Base-by-base conservation (phyloP, 768 basidiomycete genomes). In the Hygrocybe coccinea region DNA sequence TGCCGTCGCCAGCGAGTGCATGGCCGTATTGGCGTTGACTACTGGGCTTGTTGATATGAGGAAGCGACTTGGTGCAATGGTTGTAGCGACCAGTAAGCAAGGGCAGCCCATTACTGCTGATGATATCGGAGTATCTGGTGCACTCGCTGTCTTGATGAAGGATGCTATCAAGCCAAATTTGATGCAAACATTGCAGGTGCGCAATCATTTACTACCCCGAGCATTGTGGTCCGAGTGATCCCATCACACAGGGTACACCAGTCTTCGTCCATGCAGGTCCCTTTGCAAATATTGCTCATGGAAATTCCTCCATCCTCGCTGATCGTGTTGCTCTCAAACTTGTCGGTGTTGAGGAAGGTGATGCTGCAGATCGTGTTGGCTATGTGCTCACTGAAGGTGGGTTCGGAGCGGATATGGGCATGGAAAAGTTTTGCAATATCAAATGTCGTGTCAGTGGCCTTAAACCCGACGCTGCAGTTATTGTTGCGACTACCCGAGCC, bases 341-440 rank as follows among this genome's bases (percentile, higher is more conserved):
- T 22, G 95, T 93, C 15, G 95, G 95, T 56, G 89, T 88, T 14
- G 97, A 98, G 69, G 82, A 89, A 60, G 95, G 95, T 54, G 95
- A 97, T 64, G 74, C 83, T 1, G 60, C 86, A 5, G 85, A 86
- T 52, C 85, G 86, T 47, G 83, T 87, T 44, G 95, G 95, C 38
- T 99, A 97, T 64, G 95, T 98, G 56, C 83, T 99, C 62, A 99
- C 95, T 25, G 95, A 99, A 74, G 95, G 93, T 65, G 95, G 95
- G 43, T 99, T 98, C 72, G 95, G 95, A 55, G 95, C 95, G 19
- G 95, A 99, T 69, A 99, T 98, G 85, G 95, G 93, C 37, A 91
- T 95, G 91, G 92, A 94, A 74, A 97, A 99, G 72, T 99, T 98
- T 80, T 97, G 92, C 79, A 97, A 98, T 74, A 97, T 99, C 80